Evolutionary conservation across 345 rosid species (phyloP).

Genomic region (Mallotus nudiflorus): DNA sequence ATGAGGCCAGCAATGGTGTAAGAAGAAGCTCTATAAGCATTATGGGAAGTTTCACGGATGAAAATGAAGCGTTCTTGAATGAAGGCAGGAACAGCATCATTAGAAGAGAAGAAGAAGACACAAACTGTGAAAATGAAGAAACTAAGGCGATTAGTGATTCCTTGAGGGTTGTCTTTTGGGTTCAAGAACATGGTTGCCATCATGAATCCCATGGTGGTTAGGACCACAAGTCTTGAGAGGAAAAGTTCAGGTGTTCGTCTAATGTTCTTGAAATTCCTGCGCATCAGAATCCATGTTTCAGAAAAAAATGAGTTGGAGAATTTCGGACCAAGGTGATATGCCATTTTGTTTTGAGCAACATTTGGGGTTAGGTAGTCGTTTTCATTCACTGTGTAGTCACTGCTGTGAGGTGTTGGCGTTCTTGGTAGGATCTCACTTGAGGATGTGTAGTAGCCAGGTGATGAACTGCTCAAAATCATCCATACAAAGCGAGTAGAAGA

Average conservation of each 20-base stretch:
- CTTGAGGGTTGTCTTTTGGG: conserved; percentile 44
- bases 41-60: conserved; percentile 63
- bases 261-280: conserved; percentile 67
- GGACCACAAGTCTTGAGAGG: conserved; percentile 64
- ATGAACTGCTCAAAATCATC: conserved; percentile 37
- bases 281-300: conserved; percentile 61
- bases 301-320: conserved; percentile 51
- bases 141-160: conserved; percentile 59
- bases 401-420: conserved; percentile 64
- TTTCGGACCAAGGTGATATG: conserved; percentile 37
- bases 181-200: conserved; percentile 74
- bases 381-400: conserved; percentile 75
- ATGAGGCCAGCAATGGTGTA: conserved; percentile 60
- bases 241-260: conserved; percentile 67
- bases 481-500: too few relatives aligned
- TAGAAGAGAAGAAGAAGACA: conserved; percentile 72
- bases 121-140: conserved; percentile 68
- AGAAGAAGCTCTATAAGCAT: conserved; percentile 65
- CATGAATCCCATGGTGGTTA: conserved; percentile 63
- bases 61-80: conserved; percentile 70
- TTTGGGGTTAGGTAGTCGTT: conserved; percentile 54
- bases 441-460: conserved; percentile 43
- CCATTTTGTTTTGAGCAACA: background rate
- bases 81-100: conserved; percentile 70
- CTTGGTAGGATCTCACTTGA: conserved; percentile 47